Conservation (phyloP, 345 rosid genomes). For the Brassica cretica region DNA sequence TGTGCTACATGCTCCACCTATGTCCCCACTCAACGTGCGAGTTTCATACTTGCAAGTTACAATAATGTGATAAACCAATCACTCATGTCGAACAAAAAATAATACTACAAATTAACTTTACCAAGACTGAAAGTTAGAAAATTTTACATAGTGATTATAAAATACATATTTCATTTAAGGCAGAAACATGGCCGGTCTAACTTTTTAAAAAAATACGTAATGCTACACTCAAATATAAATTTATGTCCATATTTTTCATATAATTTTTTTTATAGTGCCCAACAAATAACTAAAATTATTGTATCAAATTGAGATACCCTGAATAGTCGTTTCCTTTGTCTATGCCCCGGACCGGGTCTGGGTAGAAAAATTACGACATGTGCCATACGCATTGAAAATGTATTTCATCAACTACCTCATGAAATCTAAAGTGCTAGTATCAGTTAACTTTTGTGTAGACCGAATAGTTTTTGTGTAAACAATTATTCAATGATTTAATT, state of each 20-base stretch:
- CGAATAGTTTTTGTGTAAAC: not conserved
- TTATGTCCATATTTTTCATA: too few relatives aligned
- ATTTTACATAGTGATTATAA: not conserved
- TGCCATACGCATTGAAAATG: not conserved
- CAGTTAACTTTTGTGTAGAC: not conserved
- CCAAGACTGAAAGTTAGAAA: not conserved
- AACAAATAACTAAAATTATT: too few relatives aligned
- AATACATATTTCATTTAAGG: not conserved
- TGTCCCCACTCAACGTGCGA: constrained; percentile 3
- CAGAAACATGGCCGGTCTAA: too few relatives aligned
- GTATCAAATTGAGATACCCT: too few relatives aligned
- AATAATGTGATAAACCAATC: not conserved
- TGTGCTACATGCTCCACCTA: constrained; percentile 25
- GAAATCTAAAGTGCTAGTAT: not conserved
- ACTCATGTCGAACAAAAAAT: not conserved
- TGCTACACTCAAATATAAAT: too few relatives aligned
- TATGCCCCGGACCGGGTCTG: too few relatives aligned
- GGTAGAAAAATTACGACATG: not conserved
- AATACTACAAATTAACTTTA: not conserved
- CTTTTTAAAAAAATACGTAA: too few relatives aligned
- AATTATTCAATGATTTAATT: not conserved
- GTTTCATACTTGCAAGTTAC: not conserved
- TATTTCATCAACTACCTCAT: not conserved
- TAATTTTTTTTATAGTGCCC: too few relatives aligned
- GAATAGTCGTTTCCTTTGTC: too few relatives aligned